Percentiles rank a stretch among this genome's conserved stretches.
phyloP scores from a whole-genome alignment of 345 rosid genomes.

The Populus tremula region DNA sequence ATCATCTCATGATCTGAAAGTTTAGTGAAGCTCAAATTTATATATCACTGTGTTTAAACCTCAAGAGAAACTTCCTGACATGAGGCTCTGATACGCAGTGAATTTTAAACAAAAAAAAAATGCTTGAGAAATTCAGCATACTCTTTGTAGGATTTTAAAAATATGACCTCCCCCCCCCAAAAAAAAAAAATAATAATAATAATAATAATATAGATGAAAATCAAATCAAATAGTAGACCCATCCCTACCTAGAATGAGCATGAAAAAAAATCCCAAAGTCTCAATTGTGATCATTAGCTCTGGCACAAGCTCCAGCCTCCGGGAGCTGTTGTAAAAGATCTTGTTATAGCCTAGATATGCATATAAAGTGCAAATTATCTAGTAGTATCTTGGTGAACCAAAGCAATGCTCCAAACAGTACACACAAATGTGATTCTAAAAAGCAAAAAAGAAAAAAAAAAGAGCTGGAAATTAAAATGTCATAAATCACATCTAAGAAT shows the following conservation, averaged over 20 bases:
- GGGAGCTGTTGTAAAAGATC: not conserved
- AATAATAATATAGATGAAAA: too few species aligned
- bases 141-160: not conserved
- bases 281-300: not conserved
- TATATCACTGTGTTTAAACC: constrained; percentile 63
- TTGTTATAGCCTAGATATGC: not conserved
- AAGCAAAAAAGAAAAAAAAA: not conserved
- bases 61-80: constrained; percentile 39
- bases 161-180: not conserved
- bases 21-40: constrained; percentile 31
- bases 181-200: too few species aligned
- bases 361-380: not conserved
- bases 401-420: not conserved
- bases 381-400: not conserved
- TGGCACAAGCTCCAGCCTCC: not conserved
- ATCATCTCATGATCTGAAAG: constrained; percentile 33
- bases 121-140: not conserved
- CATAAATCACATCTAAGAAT: not conserved
- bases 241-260: not conserved
- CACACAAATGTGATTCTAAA: not conserved
- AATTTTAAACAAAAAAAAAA: constrained; percentile 14
- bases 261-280: not conserved
- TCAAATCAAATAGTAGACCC: too few species aligned
- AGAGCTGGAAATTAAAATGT: too few species aligned
- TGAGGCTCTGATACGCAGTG: constrained; percentile 60